Evolutionary conservation across 139 green algal species (phyloP).

Genomic region (Chlamydomonas applanata): DNA sequence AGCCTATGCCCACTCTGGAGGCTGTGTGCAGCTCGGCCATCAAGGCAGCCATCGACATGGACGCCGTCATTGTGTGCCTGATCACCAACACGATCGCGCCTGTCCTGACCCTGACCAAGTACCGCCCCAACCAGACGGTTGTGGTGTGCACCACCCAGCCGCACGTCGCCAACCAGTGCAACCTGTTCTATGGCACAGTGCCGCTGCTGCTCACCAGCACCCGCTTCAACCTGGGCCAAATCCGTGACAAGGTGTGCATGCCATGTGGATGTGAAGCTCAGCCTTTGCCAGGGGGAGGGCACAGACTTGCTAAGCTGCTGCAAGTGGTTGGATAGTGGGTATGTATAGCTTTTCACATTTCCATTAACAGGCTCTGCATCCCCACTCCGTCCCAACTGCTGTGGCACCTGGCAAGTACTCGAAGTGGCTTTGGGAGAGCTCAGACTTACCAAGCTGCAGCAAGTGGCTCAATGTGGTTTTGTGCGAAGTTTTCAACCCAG

Average conservation of each 20-base stretch:
- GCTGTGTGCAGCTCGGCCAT: conserved; percentile 39
- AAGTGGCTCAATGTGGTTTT: no score
- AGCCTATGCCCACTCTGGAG: conserved; percentile 42
- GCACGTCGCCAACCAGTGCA: conserved; percentile 24
- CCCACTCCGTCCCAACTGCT: no score
- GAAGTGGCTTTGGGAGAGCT: no score
- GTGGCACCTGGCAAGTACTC: no score
- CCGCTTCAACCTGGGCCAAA: conserved; percentile 2
- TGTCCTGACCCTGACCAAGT: conserved; percentile 56
- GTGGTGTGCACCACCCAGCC: conserved; percentile 32
- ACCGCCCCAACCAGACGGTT: conserved; percentile 39
- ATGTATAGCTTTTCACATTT: no score
- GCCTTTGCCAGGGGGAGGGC: neutral
- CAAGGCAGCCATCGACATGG: conserved; percentile 38
- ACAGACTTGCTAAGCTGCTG: no score
- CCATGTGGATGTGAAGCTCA: neutral
- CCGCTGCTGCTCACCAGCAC: conserved; percentile 26
- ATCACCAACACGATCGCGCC: conserved; percentile 32
- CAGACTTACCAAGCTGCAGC: no score
- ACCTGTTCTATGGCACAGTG: conserved; percentile 34
- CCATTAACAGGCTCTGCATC: no score
- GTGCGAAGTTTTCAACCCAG: no score
- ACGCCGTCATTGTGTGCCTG: conserved; percentile 23
- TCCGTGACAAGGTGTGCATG: conserved; percentile 4
- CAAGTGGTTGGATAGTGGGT: neutral